phyloP scores from a whole-genome alignment of 768 basidiomycete species.

The Lactifluus hygrophoroides region DNA sequence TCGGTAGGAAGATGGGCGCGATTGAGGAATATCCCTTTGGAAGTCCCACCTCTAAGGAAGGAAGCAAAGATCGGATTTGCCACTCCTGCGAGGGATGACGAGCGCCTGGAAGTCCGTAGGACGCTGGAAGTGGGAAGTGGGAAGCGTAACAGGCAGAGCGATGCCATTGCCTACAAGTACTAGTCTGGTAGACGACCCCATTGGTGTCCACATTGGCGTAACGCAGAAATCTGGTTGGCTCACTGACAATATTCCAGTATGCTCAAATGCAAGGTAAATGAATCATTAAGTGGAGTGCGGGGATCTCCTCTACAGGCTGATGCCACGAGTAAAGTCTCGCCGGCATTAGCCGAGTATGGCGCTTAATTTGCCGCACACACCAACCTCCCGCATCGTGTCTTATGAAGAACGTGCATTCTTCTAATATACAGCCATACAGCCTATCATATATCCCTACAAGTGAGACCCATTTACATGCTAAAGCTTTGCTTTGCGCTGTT shows the following conservation, averaged over 20 bases:
- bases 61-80: slow-evolving; percentile 32
- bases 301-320: too few species aligned
- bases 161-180: slow-evolving; percentile 5
- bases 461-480: too few species aligned
- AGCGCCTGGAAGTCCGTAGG: background rate
- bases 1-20: slow-evolving; percentile 44
- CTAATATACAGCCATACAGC: too few species aligned
- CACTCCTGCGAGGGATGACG: slow-evolving; percentile 7
- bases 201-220: background rate
- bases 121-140: background rate
- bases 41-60: slow-evolving; percentile 68
- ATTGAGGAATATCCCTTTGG: slow-evolving; percentile 66
- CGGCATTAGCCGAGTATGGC: background rate
- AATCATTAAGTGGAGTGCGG: background rate
- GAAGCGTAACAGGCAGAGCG: background rate
- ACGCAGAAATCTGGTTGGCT: slow-evolving; percentile 1
- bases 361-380: background rate
- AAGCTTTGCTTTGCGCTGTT: slow-evolving; percentile 9
- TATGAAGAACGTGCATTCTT: too few species aligned
- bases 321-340: too few species aligned
- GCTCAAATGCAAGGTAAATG: background rate
- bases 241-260: background rate
- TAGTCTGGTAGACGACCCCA: background rate
- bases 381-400: too few species aligned
- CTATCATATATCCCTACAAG: too few species aligned